Evolutionary conservation across 352 stramenopile genomes (phyloP), one percentile per base, ranked within the genome.

Genomic region (Globisporangium emineosum): DNA sequence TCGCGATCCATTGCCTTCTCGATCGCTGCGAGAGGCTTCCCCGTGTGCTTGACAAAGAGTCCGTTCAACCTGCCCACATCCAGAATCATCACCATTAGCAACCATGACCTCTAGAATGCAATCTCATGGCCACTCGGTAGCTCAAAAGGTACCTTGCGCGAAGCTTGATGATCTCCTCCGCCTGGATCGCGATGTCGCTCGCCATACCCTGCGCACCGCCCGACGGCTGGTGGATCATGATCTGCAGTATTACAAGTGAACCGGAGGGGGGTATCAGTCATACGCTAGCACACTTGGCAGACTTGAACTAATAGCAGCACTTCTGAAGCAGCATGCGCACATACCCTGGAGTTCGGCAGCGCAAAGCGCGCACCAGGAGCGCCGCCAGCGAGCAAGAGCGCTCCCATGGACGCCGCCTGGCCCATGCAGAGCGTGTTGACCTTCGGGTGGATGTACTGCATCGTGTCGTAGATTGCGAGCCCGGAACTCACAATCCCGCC

Each of bases 341-440:
- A 12, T 37, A 98, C 96, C 33, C 96, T 79, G 12, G 93, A 91
- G 70, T 98, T 98, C 17, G 96, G 96, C 21, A 99, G 77, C 12
- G 97, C 95, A 63, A 95, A 90, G 40, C 94, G 80, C 81, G 84
- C 81, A 64, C 96, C 88, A 70, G 96, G 69, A 23, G 85, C 74
- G 66, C 97, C 96, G 37, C 91, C 96, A 19, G 93, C 95, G 45
- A 99, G 88, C 66, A 99, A 86, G 65, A 99, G 94, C 30, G 92
- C 86, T 15, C 83, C 87, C 97, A 99, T 99, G 59, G 94, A 99
- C 30, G 97, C 97, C 2, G 97, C 96, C 57, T 99, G 87, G 13
- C 97, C 97, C 64, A 99, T 93, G 78, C 98, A 99, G 45, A 99
- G 96, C 56, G 97, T 99, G 67, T 98, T 97, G 15, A 99, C 95